Evolutionary conservation across 257 asterid species (phyloP), one percentile per base, ranked within the genome.

Genomic region (Ehretia macrophylla): DNA sequence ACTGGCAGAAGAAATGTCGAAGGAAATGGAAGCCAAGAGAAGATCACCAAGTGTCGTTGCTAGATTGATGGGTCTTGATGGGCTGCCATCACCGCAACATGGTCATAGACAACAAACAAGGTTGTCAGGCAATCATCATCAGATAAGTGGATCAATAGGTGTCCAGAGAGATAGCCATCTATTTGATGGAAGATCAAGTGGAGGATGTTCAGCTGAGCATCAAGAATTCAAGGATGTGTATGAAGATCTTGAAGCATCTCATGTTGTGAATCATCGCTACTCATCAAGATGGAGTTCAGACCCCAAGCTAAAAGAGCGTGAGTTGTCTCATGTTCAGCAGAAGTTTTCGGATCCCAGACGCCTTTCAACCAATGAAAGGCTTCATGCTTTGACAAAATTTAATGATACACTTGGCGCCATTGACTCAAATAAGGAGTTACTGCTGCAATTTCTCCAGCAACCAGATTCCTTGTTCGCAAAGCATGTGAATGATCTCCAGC

Each of bases 181-280:
- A 3, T 27, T 27, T 1, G 66, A 79, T 72, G 54, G 50, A 61
- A 14, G 37, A 55, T 49, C 72, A 0, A 78, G 68, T 62, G 52
- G 73, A 61, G 75, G 79, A 70, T 73, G 77, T 74, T 69, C 79
- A 44, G 68, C 60, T 60, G 85, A 86, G 32, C 87, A 80, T 45
- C 90, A 58, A 40, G 89, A 75, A 49, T 83, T 82, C 72, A 86
- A 79, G 72, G 95, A 89, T 67, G 92, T 89, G 44, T 80, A 83
- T 51, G 99, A 86, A 81, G 97, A 93, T 70, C 66, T 79, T 67
- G 99, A 89, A 79, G 88, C 96, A 58, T 78, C 97, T 6, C 95
- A 84, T 77, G 71, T 75, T 38, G 75, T 58, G 5, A 77, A 79
- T 68, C 82, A 79, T 23, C 83, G 85, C 14, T 80, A 66, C 68